Percentiles rank a stretch among this genome's conserved stretches.
These are phyloP conservation scores for Ustilago loliicola DNA, from an alignment of 1,284 basidiomycete genomes.

Conservation along the genomic window DNA sequence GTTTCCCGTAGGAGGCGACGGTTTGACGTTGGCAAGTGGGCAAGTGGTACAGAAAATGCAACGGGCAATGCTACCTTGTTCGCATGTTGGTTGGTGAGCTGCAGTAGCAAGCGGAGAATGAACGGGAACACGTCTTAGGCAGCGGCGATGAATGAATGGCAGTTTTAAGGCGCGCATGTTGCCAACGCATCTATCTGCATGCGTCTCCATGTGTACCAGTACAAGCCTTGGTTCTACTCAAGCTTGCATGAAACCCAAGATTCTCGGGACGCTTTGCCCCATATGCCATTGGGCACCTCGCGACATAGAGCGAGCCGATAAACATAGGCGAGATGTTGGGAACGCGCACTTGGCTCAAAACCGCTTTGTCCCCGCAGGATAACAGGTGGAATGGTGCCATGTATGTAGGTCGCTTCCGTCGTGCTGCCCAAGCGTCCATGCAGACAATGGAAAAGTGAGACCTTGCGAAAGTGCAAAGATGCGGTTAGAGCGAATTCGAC, in stretches of 20 bases:
- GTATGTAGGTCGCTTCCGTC: no score
- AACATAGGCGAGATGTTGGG: no score
- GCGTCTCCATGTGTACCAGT: constrained; percentile 14
- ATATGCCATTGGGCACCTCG: not conserved
- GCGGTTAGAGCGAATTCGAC: not conserved
- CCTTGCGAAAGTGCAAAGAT: no score
- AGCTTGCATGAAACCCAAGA: constrained; percentile 7
- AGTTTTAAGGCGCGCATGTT: not conserved
- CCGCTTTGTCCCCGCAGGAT: no score
- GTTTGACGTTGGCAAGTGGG: no score
- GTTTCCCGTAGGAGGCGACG: not conserved
- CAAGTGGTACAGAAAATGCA: not conserved
- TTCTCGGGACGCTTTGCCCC: not conserved
- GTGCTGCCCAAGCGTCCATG: no score
- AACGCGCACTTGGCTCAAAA: no score
- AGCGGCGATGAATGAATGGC: not conserved
- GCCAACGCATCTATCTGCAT: constrained; percentile 1
- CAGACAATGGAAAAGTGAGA: no score
- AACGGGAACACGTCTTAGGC: not conserved
- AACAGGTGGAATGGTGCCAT: no score
- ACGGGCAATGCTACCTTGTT: not conserved
- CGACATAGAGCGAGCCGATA: no score
- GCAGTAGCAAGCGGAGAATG: constrained; percentile 8
- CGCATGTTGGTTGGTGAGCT: not conserved
- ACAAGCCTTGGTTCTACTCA: constrained; percentile 12